Evolutionary conservation across 192 early-diverging fungal species (phyloP).

Genomic region (Linnemannia schmuckeri): DNA sequence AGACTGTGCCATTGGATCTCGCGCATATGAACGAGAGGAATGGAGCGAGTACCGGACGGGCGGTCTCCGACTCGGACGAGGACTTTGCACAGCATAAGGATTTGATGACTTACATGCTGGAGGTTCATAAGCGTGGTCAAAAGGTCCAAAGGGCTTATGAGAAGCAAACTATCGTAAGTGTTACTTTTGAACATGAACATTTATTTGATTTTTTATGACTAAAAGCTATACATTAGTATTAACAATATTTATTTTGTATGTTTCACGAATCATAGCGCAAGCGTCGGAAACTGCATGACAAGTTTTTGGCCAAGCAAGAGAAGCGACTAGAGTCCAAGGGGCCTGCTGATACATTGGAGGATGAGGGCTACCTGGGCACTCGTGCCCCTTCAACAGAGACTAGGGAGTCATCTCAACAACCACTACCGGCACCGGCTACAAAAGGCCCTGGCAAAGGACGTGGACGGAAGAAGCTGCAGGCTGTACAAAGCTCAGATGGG

Average conservation of each 20-base stretch:
- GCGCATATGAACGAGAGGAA: neutral
- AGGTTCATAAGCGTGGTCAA: slow-evolving; percentile 49
- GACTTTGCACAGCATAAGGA: slow-evolving; percentile 47
- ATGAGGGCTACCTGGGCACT: slow-evolving; percentile 47
- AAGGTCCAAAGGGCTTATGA: slow-evolving; percentile 51
- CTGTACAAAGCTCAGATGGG: neutral
- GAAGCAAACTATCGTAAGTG: slow-evolving; percentile 40
- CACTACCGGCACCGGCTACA: neutral
- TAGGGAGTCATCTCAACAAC: slow-evolving; percentile 14
- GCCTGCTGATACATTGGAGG: slow-evolving; percentile 4
- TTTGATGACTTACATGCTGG: slow-evolving; percentile 48
- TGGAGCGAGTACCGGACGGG: neutral
- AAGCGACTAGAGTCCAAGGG: slow-evolving; percentile 29
- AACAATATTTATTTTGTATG: neutral
- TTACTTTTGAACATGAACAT: neutral
- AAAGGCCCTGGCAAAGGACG: slow-evolving; percentile 27
- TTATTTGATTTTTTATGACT: neutral
- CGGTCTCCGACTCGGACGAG: slow-evolving; percentile 28
- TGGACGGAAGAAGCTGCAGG: slow-evolving; percentile 41
- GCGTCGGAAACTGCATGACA: slow-evolving; percentile 53
- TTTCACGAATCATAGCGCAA: slow-evolving; percentile 19
- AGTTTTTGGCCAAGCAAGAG: slow-evolving; percentile 46
- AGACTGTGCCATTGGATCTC: neutral
- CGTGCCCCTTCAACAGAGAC: neutral
- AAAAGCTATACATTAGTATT: neutral